These are phyloP conservation scores for Pythium sukuiense DNA, from an alignment of 352 stramenopile species.

Conservation along the genomic window DNA sequence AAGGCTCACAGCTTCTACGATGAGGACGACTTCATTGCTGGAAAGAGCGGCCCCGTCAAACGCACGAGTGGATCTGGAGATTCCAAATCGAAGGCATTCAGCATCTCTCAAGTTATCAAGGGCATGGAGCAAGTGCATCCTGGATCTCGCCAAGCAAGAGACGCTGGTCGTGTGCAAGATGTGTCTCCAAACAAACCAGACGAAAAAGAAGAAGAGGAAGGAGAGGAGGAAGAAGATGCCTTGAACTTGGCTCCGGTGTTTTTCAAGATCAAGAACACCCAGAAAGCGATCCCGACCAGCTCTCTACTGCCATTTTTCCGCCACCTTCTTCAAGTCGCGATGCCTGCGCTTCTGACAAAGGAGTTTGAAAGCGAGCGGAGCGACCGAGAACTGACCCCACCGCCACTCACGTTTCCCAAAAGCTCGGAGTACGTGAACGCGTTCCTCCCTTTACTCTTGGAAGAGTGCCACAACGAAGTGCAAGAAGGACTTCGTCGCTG, in stretches of 20 bases:
- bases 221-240: conserved; percentile 48
- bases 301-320: conserved; percentile 85
- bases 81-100: conserved; percentile 43
- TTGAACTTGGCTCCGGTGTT: conserved; percentile 67
- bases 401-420: conserved; percentile 63
- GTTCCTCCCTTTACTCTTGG: conserved; percentile 79
- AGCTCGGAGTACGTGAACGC: conserved; percentile 72
- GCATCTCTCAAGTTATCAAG: conserved; percentile 66
- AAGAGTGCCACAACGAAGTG: conserved; percentile 84
- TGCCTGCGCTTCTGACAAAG: conserved; percentile 68
- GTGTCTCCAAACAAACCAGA: background rate
- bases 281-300: conserved; percentile 66
- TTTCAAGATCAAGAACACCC: conserved; percentile 80
- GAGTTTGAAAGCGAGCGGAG: conserved; percentile 62
- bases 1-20: conserved; percentile 77
- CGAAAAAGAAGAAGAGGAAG: conserved; percentile 35
- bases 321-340: conserved; percentile 72
- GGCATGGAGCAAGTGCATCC: conserved; percentile 37
- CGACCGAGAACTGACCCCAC: conserved; percentile 49
- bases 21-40: conserved; percentile 50
- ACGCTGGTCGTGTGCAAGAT: background rate
- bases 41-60: conserved; percentile 21
- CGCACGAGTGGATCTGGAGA: background rate
- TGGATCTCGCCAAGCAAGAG: conserved; percentile 6
- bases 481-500: conserved; percentile 62